Conservation (phyloP, 2,329 filamentous ascomycete genomes). For the Epichloe aotearoae region DNA sequence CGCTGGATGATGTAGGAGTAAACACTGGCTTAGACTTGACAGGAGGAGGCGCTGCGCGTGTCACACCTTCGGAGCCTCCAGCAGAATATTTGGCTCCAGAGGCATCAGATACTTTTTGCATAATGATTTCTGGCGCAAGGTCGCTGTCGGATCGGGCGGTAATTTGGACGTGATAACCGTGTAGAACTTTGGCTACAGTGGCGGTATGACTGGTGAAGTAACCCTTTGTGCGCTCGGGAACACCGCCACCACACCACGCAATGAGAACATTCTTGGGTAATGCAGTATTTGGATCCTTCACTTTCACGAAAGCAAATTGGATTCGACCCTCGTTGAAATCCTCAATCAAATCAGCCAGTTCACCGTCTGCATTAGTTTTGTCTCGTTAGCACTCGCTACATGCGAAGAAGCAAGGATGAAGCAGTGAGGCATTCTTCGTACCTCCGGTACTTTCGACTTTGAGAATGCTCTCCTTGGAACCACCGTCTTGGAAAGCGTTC, state of each 20-base stretch:
- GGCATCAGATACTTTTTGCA: constrained; percentile 88
- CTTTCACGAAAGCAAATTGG: constrained; percentile 92
- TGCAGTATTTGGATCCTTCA: constrained; percentile 83
- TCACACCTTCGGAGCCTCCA: constrained; percentile 42
- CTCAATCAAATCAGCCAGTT: constrained; percentile 78
- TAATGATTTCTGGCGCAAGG: constrained; percentile 72
- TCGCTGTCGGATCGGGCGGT: constrained; percentile 87
- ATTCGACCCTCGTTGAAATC: constrained; percentile 95
- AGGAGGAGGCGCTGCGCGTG: constrained; percentile 47
- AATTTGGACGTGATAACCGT: constrained; percentile 96
- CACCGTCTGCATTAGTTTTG: constrained; percentile 55
- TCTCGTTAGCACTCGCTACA: constrained; percentile 9
- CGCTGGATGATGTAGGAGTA: constrained; percentile 53
- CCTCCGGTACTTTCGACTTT: constrained; percentile 90
- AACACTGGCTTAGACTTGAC: constrained; percentile 85
- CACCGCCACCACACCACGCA: constrained; percentile 93
- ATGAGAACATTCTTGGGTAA: constrained; percentile 89
- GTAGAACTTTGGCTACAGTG: constrained; percentile 80
- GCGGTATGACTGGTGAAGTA: constrained; percentile 94
- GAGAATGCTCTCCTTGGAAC: constrained; percentile 80
- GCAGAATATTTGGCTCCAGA: constrained; percentile 89
- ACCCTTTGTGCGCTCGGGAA: constrained; percentile 95
- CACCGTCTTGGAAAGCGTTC: constrained; percentile 82
- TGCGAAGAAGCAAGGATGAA: neutral
- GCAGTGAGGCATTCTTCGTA: constrained; percentile 22